Percentiles rank a stretch among this genome's conserved stretches.
phyloP scores from a whole-genome alignment of 23 red algal species.

The Gracilaria gracilis region DNA sequence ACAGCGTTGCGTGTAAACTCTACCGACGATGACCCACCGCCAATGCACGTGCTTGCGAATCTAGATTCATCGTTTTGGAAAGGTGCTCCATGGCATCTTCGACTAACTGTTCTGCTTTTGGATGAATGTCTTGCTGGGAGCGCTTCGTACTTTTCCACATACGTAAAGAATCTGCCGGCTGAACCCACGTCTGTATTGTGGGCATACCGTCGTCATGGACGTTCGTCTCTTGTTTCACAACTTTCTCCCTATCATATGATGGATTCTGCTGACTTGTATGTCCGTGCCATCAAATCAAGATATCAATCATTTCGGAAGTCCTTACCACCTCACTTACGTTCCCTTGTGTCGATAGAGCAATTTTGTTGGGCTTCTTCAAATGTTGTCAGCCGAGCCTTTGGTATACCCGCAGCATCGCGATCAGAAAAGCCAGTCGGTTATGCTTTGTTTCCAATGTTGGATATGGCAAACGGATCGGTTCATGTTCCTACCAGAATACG shows the following conservation, averaged over 20 bases:
- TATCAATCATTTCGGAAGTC: constrained; percentile 27
- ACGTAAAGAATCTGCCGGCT: constrained; percentile 36
- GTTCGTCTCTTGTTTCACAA: background rate
- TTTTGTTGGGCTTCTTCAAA: constrained; percentile 65
- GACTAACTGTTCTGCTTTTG: constrained; percentile 51
- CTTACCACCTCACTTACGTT: constrained; percentile 8
- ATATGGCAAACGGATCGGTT: constrained; percentile 69
- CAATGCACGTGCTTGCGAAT: constrained; percentile 11
- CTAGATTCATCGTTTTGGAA: constrained; percentile 38
- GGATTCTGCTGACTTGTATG: constrained; percentile 24
- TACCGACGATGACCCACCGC: constrained; percentile 3
- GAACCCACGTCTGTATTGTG: constrained; percentile 51
- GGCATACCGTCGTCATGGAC: constrained; percentile 38
- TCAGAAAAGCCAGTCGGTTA: constrained; percentile 7
- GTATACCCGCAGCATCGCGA: background rate
- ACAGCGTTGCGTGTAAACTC: background rate
- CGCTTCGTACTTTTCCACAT: constrained; percentile 16
- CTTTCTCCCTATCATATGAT: constrained; percentile 43
- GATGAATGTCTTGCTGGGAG: constrained; percentile 39
- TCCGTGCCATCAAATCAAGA: constrained; percentile 23
- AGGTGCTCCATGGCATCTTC: constrained; percentile 37
- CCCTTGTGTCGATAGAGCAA: constrained; percentile 26
- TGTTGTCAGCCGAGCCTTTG: constrained; percentile 60
- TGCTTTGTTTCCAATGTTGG: constrained; percentile 69
- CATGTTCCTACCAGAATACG: constrained; percentile 38